A percentile compares a stretch with the other conserved stretches of the same genome.
Evolutionary conservation across 495 filamentous ascomycete species (phyloP).

Genomic region (Neurospora sp.): DNA sequence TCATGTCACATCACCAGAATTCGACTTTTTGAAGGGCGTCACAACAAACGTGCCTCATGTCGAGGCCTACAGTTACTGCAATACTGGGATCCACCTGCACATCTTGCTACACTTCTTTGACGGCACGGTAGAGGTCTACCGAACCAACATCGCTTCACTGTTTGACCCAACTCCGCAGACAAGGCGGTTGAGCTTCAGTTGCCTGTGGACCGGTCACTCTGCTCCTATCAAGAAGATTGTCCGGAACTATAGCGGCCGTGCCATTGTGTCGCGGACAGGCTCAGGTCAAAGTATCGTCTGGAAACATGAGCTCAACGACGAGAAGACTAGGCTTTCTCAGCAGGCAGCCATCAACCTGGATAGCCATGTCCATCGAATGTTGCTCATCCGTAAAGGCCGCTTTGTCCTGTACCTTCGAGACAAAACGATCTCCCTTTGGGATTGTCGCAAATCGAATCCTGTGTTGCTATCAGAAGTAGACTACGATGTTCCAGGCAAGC

Average conservation of each 20-base stretch:
- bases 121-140: slow-evolving; percentile 71
- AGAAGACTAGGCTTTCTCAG: slow-evolving; percentile 44
- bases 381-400: slow-evolving; percentile 60
- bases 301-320: slow-evolving; percentile 47
- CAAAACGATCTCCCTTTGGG: slow-evolving; percentile 70
- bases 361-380: slow-evolving; percentile 75
- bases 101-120: slow-evolving; percentile 84
- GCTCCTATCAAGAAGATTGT: slow-evolving; percentile 73
- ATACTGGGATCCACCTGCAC: slow-evolving; percentile 52
- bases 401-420: slow-evolving; percentile 77
- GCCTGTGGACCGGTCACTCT: slow-evolving; percentile 79
- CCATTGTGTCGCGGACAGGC: slow-evolving; percentile 70
- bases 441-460: slow-evolving; percentile 50
- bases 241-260: slow-evolving; percentile 67
- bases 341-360: slow-evolving; percentile 60
- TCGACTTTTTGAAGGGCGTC: slow-evolving; percentile 50
- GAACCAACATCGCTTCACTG: slow-evolving; percentile 65
- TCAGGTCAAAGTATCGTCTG: slow-evolving; percentile 75
- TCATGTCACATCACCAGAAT: slow-evolving; percentile 54
- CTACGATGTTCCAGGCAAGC: slow-evolving; percentile 59
- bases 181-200: slow-evolving; percentile 47
- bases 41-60: slow-evolving; percentile 41
- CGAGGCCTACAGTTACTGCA: slow-evolving; percentile 65
- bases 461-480: slow-evolving; percentile 44
- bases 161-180: slow-evolving; percentile 66